Conservation (phyloP, 768 basidiomycete genomes). For the Boletus huronensis region DNA sequence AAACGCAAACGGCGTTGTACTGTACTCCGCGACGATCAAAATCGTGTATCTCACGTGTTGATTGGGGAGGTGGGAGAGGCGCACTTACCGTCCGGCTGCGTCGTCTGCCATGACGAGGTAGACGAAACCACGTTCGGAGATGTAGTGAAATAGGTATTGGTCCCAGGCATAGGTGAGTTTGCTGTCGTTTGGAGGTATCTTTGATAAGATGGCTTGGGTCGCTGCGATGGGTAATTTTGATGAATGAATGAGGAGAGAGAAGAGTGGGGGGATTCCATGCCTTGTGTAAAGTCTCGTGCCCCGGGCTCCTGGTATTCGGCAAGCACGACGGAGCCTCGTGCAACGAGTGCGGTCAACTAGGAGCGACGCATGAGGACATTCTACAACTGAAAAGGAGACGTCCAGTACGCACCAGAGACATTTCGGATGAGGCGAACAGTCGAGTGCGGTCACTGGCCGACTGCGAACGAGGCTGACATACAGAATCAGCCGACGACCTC, state of each 20-base stretch:
- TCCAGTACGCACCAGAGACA: slow-evolving; percentile 27
- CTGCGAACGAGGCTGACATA: neutral
- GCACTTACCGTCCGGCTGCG: slow-evolving; percentile 73
- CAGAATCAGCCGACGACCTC: neutral
- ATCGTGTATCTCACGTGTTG: neutral
- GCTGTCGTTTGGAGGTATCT: slow-evolving; percentile 90
- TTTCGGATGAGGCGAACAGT: too few relatives aligned
- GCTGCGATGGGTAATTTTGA: slow-evolving; percentile 41
- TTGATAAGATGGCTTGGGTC: slow-evolving; percentile 84
- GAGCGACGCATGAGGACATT: neutral
- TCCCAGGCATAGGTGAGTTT: slow-evolving; percentile 89
- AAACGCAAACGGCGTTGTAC: slow-evolving; percentile 93
- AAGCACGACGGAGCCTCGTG: slow-evolving; percentile 74
- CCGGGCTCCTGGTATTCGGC: slow-evolving; percentile 77
- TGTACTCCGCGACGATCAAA: slow-evolving; percentile 27
- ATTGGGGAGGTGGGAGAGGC: neutral
- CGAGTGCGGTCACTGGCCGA: too few relatives aligned
- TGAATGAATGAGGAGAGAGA: neutral
- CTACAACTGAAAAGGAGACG: neutral
- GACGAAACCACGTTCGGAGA: slow-evolving; percentile 82
- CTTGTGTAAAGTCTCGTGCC: slow-evolving; percentile 85
- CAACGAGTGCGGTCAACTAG: slow-evolving; percentile 83
- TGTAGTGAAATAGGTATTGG: slow-evolving; percentile 91
- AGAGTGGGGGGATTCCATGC: slow-evolving; percentile 36
- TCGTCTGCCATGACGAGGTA: slow-evolving; percentile 97